Evolutionary conservation across 2,329 filamentous ascomycete species (phyloP).

Genomic region (Pyricularia pennisetigena): DNA sequence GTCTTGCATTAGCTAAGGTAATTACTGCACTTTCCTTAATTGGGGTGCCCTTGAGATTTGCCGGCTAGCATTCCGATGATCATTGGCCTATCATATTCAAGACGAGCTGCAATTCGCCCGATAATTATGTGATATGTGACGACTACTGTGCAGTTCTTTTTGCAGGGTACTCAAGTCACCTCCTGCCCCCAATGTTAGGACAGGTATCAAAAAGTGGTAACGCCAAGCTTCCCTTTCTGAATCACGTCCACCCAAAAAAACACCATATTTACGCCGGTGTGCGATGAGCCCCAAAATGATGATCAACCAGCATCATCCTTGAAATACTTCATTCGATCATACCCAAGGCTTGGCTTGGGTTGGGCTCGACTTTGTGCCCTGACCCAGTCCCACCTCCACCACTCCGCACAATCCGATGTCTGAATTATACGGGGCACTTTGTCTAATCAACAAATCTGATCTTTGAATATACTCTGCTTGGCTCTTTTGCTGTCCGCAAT

Average conservation of each 20-base stretch:
- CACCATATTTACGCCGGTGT: background rate
- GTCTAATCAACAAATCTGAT: background rate
- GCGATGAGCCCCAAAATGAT: background rate
- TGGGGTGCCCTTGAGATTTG: background rate
- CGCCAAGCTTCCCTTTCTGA: background rate
- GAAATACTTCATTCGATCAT: background rate
- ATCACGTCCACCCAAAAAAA: background rate
- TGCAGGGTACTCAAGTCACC: background rate
- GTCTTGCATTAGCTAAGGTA: background rate
- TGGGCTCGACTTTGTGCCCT: background rate
- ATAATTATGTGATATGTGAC: background rate
- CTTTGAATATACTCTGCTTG: background rate
- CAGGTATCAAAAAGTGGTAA: background rate
- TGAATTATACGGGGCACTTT: background rate
- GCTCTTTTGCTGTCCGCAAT: background rate
- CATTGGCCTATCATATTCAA: background rate
- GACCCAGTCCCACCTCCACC: background rate
- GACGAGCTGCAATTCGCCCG: background rate
- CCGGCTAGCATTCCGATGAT: background rate
- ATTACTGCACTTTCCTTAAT: background rate
- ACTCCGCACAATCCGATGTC: background rate
- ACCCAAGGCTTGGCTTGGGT: background rate
- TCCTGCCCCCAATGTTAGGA: background rate
- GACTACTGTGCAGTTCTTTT: background rate
- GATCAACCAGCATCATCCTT: background rate